These are phyloP conservation scores for Haberlea rhodopensis DNA, from an alignment of 257 asterid genomes.

Conservation along the genomic window DNA sequence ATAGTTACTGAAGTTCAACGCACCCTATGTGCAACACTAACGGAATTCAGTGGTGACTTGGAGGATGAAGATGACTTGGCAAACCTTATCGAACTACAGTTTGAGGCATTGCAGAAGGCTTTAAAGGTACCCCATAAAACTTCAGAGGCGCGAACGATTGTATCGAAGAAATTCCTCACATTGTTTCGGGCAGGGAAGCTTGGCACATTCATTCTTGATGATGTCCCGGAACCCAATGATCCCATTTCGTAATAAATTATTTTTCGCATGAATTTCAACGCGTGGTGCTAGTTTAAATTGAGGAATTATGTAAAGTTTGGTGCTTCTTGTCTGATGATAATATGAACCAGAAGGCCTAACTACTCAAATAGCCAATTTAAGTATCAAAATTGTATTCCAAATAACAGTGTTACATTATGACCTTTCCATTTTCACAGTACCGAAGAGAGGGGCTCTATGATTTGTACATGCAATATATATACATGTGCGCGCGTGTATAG, in stretches of 20 bases:
- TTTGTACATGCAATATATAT: no score
- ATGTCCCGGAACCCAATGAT: conserved; percentile 50
- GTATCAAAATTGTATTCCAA: no score
- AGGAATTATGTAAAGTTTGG: not conserved
- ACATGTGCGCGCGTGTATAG: no score
- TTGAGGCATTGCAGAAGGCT: conserved; percentile 66
- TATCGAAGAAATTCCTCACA: conserved; percentile 70
- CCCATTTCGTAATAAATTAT: conserved; percentile 15
- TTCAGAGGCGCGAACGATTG: conserved; percentile 67
- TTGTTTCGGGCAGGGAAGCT: conserved; percentile 78
- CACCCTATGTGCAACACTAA: conserved; percentile 47
- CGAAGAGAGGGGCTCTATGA: no score
- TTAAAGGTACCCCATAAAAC: conserved; percentile 67
- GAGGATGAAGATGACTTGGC: conserved; percentile 79
- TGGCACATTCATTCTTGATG: conserved; percentile 85
- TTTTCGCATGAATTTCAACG: not conserved
- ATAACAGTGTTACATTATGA: no score
- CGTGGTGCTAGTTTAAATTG: not conserved
- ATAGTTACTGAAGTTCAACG: conserved; percentile 61
- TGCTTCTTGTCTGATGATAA: not conserved
- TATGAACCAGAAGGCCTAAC: no score
- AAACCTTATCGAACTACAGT: conserved; percentile 66
- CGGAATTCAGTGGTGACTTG: conserved; percentile 61
- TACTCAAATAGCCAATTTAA: no score
- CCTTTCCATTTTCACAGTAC: no score